Base-by-base conservation (phyloP, 208 protist species). In the Trypanosoma scelopori region DNA sequence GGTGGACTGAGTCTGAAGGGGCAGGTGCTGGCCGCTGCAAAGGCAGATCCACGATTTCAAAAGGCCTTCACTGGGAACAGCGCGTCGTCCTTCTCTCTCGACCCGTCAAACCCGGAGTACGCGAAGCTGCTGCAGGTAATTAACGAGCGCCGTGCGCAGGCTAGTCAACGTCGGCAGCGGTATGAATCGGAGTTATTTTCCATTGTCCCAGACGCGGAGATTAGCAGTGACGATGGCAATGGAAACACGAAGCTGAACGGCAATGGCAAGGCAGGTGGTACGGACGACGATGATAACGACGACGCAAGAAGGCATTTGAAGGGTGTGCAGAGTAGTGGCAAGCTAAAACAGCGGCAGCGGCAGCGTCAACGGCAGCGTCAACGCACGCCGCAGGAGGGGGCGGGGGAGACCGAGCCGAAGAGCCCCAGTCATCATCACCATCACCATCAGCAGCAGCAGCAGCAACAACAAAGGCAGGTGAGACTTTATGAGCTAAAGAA, bases 131-230 rank as follows among this genome's bases (percentile, higher is more conserved):
- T 94, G 23, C 76, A 83, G 62, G 84, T 84, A 4, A 89, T 95
- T 53, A 71, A 92, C 18, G 79, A 93, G 61, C 82, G 89, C n/a
- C 82, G 82, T 47, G 76, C 71, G 42, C 79, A 82, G 58, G 89
- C 89, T 12, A 79, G 65, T 22, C 78, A 60, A 35, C 89, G 89
- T 18, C 83, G 85, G 11, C 64, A 75, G 56, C 70, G 77, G 28
- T 94, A 94, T 58, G 89, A 94, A 64, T 74, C 73, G 23, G 82
- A 89, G 15, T 69, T 92, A 50, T 94, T 92, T 68, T 74, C 79
- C 32, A 75, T 94, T 37, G 84, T 94, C 22, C 85, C 89, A 0
- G 85, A 91, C 66, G 58, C 41, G 18, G 77, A 76, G 42, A 72
- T 56, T 20, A 41, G 49, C 22, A 60, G 35, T 6, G 50, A 42